Evolutionary conservation across 257 asterid genomes (phyloP), one percentile per base, ranked within the genome.

Genomic region (Capsicum pubescens): DNA sequence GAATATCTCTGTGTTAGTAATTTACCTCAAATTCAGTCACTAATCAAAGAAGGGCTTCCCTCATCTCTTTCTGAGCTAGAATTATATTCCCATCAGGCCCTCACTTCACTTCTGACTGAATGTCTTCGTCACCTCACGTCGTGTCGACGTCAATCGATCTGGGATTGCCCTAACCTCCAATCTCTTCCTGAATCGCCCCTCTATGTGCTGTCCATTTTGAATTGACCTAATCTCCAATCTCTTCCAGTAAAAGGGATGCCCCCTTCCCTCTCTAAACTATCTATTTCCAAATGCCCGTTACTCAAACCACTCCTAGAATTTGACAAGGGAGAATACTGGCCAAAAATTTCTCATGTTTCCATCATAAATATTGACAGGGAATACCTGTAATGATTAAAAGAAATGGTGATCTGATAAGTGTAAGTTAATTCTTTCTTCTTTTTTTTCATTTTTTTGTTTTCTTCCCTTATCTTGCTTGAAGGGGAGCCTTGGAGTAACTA

Each of bases 281-380:
- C 0, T 2, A 56, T 46, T 9, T 3, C 0, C 4, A 1, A 0
- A 1, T 84, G 72, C 46, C 86, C 86, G 9, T 7, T 72, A 61
- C 55, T 84, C 8, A 9, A 6, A 19, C 78, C 26, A 60, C 42
- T 6, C 8, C 56, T 74, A 48, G 26, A 46, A 60, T 12, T 46
- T 55, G 21, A 84, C 67, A 11, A 42, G 79, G 78, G 78, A 4
- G 16, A 61, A 13, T 54, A 74, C 55, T 76, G 86, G 86, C 16
- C 66, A 39, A 46, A 74, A 5, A 54, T 83, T 46, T 26, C 76
- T 42, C 83, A 83, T 17, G 26, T 83, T 48, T 42, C 82, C 63
- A 8, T 15, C 63, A 72, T 83, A 1, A 0, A 1, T 3, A 26
- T 58, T 6, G n/a, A 57, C 14, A 0, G 3, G 9, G 63, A 42